A percentile compares a stretch with the other conserved stretches of the same genome.
Evolutionary conservation across 495 filamentous ascomycete genomes (phyloP).

Genomic region (Hypoxylon rickii): DNA sequence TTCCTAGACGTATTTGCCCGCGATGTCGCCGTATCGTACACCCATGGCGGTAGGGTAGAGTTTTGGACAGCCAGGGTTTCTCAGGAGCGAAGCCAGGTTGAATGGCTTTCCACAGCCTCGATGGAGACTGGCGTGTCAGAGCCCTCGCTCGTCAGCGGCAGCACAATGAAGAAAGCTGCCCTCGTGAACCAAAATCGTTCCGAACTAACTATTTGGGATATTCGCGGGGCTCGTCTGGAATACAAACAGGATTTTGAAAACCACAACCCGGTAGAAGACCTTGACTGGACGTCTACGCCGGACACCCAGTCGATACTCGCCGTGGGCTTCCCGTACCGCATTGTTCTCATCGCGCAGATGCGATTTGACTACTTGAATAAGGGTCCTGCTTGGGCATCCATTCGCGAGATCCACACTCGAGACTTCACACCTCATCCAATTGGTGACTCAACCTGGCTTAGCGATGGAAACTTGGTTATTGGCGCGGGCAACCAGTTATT

Average conservation of each 20-base stretch:
- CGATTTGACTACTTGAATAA: constrained; percentile 92
- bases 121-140: constrained; percentile 78
- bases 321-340: constrained; percentile 84
- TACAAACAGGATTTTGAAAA: constrained; percentile 74
- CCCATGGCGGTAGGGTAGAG: constrained; percentile 70
- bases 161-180: constrained; percentile 84
- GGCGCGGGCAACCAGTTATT: constrained; percentile 94
- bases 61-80: constrained; percentile 88
- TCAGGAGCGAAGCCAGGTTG: constrained; percentile 55
- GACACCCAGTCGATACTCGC: constrained; percentile 90
- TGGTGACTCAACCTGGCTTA: constrained; percentile 89
- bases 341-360: constrained; percentile 85
- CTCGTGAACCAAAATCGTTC: constrained; percentile 74
- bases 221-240: constrained; percentile 78
- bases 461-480: constrained; percentile 80
- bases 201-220: constrained; percentile 92
- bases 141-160: constrained; percentile 81
- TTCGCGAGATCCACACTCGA: constrained; percentile 79
- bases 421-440: constrained; percentile 90
- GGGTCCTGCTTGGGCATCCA: constrained; percentile 85
- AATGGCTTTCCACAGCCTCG: constrained; percentile 84
- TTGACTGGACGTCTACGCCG: constrained; percentile 94
- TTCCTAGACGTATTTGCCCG: constrained; percentile 87
- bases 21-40: constrained; percentile 88
- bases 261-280: constrained; percentile 77